phyloP scores from a whole-genome alignment of 2,329 filamentous ascomycete species.

The Ceratocystis colombiana region DNA sequence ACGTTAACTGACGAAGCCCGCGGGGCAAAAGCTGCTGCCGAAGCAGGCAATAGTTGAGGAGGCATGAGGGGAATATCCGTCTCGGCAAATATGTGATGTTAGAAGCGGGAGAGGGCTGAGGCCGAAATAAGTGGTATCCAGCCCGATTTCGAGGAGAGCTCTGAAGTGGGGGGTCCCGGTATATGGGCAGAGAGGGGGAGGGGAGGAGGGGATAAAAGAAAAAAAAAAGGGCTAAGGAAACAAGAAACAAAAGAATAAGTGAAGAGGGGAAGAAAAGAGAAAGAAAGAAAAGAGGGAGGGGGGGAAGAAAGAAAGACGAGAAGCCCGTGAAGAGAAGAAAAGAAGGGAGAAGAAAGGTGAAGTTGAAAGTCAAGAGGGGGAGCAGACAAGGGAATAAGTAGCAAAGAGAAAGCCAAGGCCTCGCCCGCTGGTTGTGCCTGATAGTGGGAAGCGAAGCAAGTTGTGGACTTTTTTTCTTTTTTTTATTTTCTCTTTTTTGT shows the following conservation, averaged over 20 bases:
- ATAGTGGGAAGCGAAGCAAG: constrained; percentile 5
- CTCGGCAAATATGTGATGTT: constrained; percentile 11
- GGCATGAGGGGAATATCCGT: constrained; percentile 52
- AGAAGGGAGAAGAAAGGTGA: constrained; percentile 38
- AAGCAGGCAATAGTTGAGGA: constrained; percentile 84
- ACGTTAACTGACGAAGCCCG: constrained; percentile 84
- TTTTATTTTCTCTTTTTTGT: neutral
- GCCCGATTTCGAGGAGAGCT: neutral
- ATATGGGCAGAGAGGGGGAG: constrained; percentile 19
- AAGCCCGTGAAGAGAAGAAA: constrained; percentile 27
- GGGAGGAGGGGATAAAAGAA: constrained; percentile 31
- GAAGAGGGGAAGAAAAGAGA: constrained; percentile 21
- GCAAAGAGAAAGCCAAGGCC: constrained; percentile 5
- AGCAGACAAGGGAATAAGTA: constrained; percentile 11
- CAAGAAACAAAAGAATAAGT: constrained; percentile 26
- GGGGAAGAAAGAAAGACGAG: constrained; percentile 23
- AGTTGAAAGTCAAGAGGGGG: constrained; percentile 32
- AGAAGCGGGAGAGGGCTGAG: constrained; percentile 23
- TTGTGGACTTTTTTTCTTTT: neutral
- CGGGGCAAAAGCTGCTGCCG: constrained; percentile 90
- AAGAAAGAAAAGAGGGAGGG: constrained; percentile 2
- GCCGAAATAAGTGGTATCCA: constrained; percentile 18
- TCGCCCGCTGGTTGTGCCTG: neutral
- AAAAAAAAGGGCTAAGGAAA: constrained; percentile 29
- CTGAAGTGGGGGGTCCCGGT: constrained; percentile 17